Evolutionary conservation across 78 protist genomes (phyloP), one percentile per base, ranked within the genome.

Genomic region (Dictyostelium firmibasis): DNA sequence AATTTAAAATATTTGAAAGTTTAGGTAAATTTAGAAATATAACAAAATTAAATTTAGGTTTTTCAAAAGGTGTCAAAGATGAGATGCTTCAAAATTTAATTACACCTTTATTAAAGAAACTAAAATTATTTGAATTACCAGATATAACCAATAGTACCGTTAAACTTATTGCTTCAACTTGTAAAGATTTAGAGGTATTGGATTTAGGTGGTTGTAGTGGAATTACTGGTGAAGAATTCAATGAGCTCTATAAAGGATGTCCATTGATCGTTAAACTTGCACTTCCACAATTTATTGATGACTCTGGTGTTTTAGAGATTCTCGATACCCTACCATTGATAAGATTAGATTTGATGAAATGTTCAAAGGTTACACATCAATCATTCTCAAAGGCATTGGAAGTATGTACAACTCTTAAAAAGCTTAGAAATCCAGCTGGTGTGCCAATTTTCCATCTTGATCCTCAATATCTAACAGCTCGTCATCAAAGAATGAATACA

Each of bases 131-230:
- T 57, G 44, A 36, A n/a, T 70, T 23, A 33, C 75, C 69, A 31
- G 64, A 67, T 13, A 78, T 89, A 29, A 81, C 86, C 0, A 27
- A 81, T 27, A 31, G 2, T 4, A 43, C 87, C 0, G 16, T 81
- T 27, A 31, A 78, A 3, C 3, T 4, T 7, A 35, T 89, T 10
- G 27, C 67, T 5, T 14, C 33, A 9, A 33, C 33, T 11, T 16
- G 60, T 5, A 27, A 14, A 33, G 27, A 64, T 4, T 41, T 89
- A 8, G 83, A 89, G 8, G 57, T 81, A 13, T 78, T 89, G 1
- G 94, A 89, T 89, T 29, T 57, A 25, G 82, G 82, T 44, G 64
- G 35, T 38, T 89, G 94, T 69, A 23, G 18, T 5, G 76, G 27
- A 7, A 77, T 41, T 9, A 79, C 9, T 2, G 94, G 29, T 20